Evolutionary conservation across 345 rosid species (phyloP).

Genomic region (Angophora floribunda): DNA sequence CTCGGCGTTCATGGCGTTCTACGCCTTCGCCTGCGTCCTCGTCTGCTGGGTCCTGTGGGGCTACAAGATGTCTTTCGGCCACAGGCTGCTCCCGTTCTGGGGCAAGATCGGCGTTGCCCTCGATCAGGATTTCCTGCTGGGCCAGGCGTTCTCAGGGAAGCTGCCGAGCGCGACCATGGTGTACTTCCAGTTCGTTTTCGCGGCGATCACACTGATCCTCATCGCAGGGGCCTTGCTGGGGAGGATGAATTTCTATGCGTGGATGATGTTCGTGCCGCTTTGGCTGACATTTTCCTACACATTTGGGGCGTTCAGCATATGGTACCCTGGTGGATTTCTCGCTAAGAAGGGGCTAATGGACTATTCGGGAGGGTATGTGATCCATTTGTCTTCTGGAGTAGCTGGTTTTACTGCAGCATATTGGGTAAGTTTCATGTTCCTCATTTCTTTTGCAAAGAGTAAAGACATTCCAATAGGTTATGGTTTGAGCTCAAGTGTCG

Average conservation of each 20-base stretch:
- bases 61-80: slow-evolving; percentile 21
- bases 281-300: slow-evolving; percentile 43
- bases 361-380: slow-evolving; percentile 45
- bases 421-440: slow-evolving; percentile 18
- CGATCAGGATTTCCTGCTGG: slow-evolving; percentile 1
- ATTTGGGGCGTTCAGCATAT: slow-evolving; percentile 26
- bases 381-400: slow-evolving; percentile 37
- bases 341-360: slow-evolving; percentile 22
- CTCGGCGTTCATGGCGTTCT: slow-evolving; percentile 30
- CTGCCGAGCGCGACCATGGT: slow-evolving; percentile 26
- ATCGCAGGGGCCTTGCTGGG: slow-evolving; percentile 28
- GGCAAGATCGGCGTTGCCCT: slow-evolving; percentile 12
- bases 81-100: slow-evolving; percentile 3
- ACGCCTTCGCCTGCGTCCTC: slow-evolving; percentile 27
- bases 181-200: slow-evolving; percentile 26
- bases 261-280: slow-evolving; percentile 44
- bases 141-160: background rate
- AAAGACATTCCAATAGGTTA: background rate
- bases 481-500: too few species aligned
- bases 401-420: slow-evolving; percentile 39
- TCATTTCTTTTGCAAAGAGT: background rate
- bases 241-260: slow-evolving; percentile 31
- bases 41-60: slow-evolving; percentile 33
- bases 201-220: slow-evolving; percentile 26
- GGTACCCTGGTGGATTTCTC: slow-evolving; percentile 22